Percentiles rank a stretch among this genome's conserved stretches.
Evolutionary conservation across 768 basidiomycete genomes (phyloP).

Genomic region (Amanita fuliginea): DNA sequence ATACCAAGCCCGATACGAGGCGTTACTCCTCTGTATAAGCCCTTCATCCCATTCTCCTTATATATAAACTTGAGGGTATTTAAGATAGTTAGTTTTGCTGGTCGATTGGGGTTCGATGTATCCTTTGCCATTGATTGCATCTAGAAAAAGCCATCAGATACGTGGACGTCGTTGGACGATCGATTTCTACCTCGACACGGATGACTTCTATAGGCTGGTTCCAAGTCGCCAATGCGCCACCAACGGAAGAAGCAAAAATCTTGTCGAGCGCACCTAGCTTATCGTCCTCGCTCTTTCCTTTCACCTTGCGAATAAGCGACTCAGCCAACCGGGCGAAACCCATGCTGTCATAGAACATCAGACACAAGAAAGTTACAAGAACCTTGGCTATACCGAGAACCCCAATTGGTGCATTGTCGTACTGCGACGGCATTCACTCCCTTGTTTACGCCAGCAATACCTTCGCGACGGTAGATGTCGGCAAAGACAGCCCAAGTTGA

Average conservation of each 20-base stretch:
- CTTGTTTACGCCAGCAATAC: constrained; percentile 95
- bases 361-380: not conserved
- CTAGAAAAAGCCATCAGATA: constrained; percentile 25
- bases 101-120: constrained; percentile 64
- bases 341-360: constrained; percentile 44
- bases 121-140: constrained; percentile 99
- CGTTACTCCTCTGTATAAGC: constrained; percentile 94
- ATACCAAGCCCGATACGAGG: constrained; percentile 93
- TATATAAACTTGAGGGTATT: constrained; percentile 94
- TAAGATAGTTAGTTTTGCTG: constrained; percentile 83
- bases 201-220: constrained; percentile 98
- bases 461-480: constrained; percentile 91
- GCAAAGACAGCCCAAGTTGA: constrained; percentile 92
- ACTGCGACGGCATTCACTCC: constrained; percentile 94
- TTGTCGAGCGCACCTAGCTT: constrained; percentile 72
- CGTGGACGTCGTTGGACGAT: not conserved
- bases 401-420: constrained; percentile 91
- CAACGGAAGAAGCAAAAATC: constrained; percentile 78
- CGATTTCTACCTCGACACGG: constrained; percentile 75
- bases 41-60: constrained; percentile 92
- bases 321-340: constrained; percentile 95
- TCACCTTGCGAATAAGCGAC: constrained; percentile 58
- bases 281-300: constrained; percentile 72
- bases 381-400: constrained; percentile 53
- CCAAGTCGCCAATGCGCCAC: constrained; percentile 96